Evolutionary conservation across 306 rosid genomes (phyloP).

Genomic region (Prunus davidiana): DNA sequence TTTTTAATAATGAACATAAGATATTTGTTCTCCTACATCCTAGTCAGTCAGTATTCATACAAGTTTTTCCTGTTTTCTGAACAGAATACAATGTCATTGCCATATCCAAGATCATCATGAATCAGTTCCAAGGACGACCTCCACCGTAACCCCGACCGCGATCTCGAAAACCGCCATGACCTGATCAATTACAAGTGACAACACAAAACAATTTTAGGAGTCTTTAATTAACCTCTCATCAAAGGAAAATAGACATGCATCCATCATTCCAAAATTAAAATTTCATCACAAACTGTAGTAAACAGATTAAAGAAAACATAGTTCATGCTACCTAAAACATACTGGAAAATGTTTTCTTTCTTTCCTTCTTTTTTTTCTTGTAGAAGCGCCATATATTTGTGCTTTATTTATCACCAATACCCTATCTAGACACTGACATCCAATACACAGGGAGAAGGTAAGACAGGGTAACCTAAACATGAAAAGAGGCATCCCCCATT

Average conservation of each 20-base stretch:
- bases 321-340: neutral
- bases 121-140: slow-evolving; percentile 61
- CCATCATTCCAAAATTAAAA: neutral
- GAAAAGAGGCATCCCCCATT: neutral
- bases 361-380: neutral
- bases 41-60: slow-evolving; percentile 25
- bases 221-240: neutral
- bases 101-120: neutral
- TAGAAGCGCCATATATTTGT: neutral
- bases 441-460: neutral
- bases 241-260: neutral
- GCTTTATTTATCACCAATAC: neutral
- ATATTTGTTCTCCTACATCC: slow-evolving; percentile 22
- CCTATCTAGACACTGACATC: neutral
- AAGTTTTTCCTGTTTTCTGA: slow-evolving; percentile 16
- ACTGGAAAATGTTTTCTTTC: neutral
- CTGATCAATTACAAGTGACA: slow-evolving; percentile 23
- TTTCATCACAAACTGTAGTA: neutral
- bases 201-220: neutral
- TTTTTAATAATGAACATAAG: neutral
- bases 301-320: neutral
- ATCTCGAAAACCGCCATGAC: slow-evolving; percentile 66
- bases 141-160: slow-evolving; percentile 59
- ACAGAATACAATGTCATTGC: slow-evolving; percentile 18
- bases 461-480: neutral